These are phyloP conservation scores for Botrytis paeoniae DNA, from an alignment of 2,329 filamentous ascomycete species.

Conservation along the genomic window DNA sequence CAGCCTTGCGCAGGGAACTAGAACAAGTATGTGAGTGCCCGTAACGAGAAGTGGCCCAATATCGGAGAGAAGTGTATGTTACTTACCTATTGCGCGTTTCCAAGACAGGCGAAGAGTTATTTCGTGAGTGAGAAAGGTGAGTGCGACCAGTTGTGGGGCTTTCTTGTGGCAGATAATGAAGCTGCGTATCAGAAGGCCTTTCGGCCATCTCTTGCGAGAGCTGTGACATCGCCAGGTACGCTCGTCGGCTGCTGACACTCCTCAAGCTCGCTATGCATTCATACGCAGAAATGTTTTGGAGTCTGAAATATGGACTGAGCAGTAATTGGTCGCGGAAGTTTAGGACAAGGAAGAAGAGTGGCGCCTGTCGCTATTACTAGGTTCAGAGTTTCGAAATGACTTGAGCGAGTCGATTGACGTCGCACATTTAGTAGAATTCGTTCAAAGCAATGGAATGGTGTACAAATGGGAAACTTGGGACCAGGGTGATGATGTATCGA, in stretches of 20 bases:
- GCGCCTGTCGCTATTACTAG: conserved; percentile 27
- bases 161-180: conserved; percentile 30
- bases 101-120: conserved; percentile 29
- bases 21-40: conserved; percentile 27
- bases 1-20: conserved; percentile 38
- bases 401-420: conserved; percentile 33
- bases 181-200: conserved; percentile 31
- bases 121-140: conserved; percentile 29
- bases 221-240: conserved; percentile 17
- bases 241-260: conserved; percentile 26
- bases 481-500: conserved; percentile 18
- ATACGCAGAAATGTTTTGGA: conserved; percentile 24
- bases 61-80: conserved; percentile 10
- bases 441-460: conserved; percentile 28
- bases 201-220: conserved; percentile 35
- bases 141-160: conserved; percentile 34
- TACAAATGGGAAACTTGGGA: conserved; percentile 14
- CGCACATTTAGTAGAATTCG: conserved; percentile 31
- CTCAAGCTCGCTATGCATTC: conserved; percentile 29
- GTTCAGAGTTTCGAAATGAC: conserved; percentile 34
- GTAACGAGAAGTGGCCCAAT: conserved; percentile 17
- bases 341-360: conserved; percentile 22
- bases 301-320: conserved; percentile 14
- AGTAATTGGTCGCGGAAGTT: conserved; percentile 24
- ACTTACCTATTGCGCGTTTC: conserved; percentile 35